Percentiles rank a stretch among this genome's conserved stretches.
phyloP scores from a whole-genome alignment of 192 early-diverging fungal genomes.

The Coemansia sp. region DNA sequence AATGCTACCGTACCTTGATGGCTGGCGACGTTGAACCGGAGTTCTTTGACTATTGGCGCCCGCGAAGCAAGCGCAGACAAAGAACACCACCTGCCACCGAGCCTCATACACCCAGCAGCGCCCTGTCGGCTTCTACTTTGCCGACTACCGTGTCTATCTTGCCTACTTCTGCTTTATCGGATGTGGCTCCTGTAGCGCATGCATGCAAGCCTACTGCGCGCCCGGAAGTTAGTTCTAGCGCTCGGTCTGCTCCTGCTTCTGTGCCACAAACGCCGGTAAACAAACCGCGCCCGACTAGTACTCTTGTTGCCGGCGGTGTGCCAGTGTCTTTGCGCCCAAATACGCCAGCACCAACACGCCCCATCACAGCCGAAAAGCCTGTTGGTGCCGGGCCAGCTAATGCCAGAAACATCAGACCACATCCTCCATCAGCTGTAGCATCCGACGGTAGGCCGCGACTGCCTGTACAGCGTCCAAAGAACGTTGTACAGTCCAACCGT shows the following conservation, averaged over 20 bases:
- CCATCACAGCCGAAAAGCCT: not conserved
- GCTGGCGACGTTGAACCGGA: conserved; percentile 21
- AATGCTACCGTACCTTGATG: conserved; percentile 21
- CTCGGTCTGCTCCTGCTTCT: not conserved
- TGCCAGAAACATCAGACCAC: not conserved
- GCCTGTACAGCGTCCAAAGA: not conserved
- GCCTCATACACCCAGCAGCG: not conserved
- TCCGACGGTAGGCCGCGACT: not conserved
- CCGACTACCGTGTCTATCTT: not conserved
- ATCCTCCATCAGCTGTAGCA: not conserved
- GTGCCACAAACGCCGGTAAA: not conserved
- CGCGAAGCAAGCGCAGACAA: conserved; percentile 13
- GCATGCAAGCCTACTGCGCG: not conserved
- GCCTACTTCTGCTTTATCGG: not conserved
- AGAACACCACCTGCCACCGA: not conserved
- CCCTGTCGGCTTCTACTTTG: not conserved
- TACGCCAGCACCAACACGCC: not conserved
- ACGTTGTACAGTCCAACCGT: not conserved
- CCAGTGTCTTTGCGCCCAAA: not conserved
- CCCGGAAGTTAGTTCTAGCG: not conserved
- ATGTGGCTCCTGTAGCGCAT: not conserved
- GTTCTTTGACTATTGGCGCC: conserved; percentile 45
- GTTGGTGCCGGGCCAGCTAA: not conserved
- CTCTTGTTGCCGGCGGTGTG: not conserved
- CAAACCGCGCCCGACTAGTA: not conserved